These are phyloP conservation scores for Mariannaea elegans DNA, from an alignment of 2,329 filamentous ascomycete genomes.

Conservation along the genomic window DNA sequence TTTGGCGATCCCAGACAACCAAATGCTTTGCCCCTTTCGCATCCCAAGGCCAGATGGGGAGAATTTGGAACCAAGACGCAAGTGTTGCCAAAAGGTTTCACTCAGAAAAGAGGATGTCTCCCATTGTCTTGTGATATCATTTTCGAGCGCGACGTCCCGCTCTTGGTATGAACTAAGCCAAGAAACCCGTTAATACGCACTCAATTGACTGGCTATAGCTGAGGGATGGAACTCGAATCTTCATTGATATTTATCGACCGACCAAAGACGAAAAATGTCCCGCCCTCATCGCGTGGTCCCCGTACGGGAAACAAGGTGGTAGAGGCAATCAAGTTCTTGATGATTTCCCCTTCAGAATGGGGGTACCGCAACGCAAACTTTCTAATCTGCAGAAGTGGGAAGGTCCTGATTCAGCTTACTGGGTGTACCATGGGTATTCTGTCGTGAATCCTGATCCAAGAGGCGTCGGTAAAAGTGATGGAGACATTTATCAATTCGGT, in stretches of 20 bases:
- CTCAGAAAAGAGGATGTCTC: too few species aligned
- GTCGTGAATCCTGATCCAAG: slow-evolving; percentile 42
- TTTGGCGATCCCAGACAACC: too few species aligned
- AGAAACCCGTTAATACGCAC: too few species aligned
- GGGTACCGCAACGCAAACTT: slow-evolving; percentile 40
- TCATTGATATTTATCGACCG: slow-evolving; percentile 56
- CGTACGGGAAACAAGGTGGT: slow-evolving; percentile 56
- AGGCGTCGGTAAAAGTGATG: slow-evolving; percentile 39
- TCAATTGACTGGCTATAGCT: too few species aligned
- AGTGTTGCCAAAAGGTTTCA: too few species aligned
- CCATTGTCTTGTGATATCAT: too few species aligned
- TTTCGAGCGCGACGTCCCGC: too few species aligned
- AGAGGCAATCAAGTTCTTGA: slow-evolving; percentile 47
- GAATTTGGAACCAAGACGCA: too few species aligned
- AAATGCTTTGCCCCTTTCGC: too few species aligned
- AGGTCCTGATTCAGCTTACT: slow-evolving; percentile 42
- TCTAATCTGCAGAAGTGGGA: slow-evolving; percentile 42
- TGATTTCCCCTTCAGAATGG: slow-evolving; percentile 50
- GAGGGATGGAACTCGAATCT: slow-evolving; percentile 50
- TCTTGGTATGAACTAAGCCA: too few species aligned
- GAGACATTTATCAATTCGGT: slow-evolving; percentile 36
- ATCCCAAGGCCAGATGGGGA: too few species aligned
- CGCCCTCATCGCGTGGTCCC: slow-evolving; percentile 54
- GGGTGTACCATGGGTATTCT: slow-evolving; percentile 41
- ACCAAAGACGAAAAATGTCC: slow-evolving; percentile 47